Base-by-base conservation (phyloP, 2,329 filamentous ascomycete species). In the Cladobotryum mycophilum region DNA sequence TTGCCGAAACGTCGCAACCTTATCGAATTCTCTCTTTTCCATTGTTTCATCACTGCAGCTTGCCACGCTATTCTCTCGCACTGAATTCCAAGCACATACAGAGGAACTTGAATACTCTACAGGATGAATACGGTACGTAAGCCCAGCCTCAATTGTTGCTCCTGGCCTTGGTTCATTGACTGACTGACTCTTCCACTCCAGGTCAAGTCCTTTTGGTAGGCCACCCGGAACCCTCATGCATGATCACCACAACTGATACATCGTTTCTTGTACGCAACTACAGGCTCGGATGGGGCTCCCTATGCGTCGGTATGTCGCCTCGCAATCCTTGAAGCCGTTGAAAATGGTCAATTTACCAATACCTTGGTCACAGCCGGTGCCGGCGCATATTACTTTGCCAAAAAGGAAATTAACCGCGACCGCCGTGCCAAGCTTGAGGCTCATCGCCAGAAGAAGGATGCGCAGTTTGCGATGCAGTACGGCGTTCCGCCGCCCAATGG, bases 321-420 rank as follows among this genome's bases (percentile, higher is more conserved):
- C 25, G n/a, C 18, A 4, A 5, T 20, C 14, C 13, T 8, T n/a
- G 5, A n/a, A 17, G 12, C 18, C 38, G 15, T 17, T 14, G 36
- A 37, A 46, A 45, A 41, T 22, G 42, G 17, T 30, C 35, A 30
- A 17, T 48, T 30, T 36, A n/a, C n/a, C 17, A 14, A 41, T 11
- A 17, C 22, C 15, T 42, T 30, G 17, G 52, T 49, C 54, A 33
- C 64, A 90, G 89, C 91, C 59, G 93, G 92, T 64, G 93, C 83
- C 58, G 88, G 86, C 56, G 90, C 92, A 63, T 99, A 97, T 77
- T 90, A 88, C 75, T 96, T 96, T 67, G 93, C 93, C 57, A 99
- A 99, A 78, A 80, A 82, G 65, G 85, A 85, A 68, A 95, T 99
- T 79, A 96, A 96, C 67, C 88, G 88, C 60, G 90, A 96, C 70